A percentile compares a stretch with the other conserved stretches of the same genome.
phyloP scores from a whole-genome alignment of 495 filamentous ascomycete genomes.

The Lasiosphaeriaceae sp. region DNA sequence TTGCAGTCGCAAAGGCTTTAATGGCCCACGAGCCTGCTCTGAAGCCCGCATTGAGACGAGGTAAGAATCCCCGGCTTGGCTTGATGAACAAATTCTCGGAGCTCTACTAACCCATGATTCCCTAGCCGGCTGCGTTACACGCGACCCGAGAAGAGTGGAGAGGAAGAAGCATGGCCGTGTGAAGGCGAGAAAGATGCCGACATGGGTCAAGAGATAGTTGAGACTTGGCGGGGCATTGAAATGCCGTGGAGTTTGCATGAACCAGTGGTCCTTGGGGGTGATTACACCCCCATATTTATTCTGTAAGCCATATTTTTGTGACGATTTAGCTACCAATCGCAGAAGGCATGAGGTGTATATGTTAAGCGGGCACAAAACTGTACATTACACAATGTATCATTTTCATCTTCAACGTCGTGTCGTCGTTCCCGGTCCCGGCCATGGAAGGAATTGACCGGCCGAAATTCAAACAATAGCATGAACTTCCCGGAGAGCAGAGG shows the following conservation, averaged over 20 bases:
- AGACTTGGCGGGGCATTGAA: conserved; percentile 8
- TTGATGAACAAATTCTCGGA: conserved; percentile 5
- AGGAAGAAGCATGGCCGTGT: conserved; percentile 96
- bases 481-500: background rate
- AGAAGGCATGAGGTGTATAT: background rate
- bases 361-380: conserved; percentile 8
- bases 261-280: conserved; percentile 6
- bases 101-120: conserved; percentile 19
- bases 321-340: conserved; percentile 15
- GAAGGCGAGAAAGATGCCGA: conserved; percentile 96
- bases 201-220: conserved; percentile 88
- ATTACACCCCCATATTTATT: conserved; percentile 7
- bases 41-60: conserved; percentile 82
- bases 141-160: conserved; percentile 88
- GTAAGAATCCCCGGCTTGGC: conserved; percentile 50
- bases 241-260: conserved; percentile 16
- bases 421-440: too few species aligned
- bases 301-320: conserved; percentile 18
- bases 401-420: too few species aligned
- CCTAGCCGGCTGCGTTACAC: conserved; percentile 83
- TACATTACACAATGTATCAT: conserved; percentile 22
- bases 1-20: conserved; percentile 87
- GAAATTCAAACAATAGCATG: background rate
- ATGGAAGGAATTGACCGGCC: background rate
- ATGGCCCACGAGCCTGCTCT: conserved; percentile 84